phyloP scores from a whole-genome alignment of 345 rosid species.

The Carallia brachiata region DNA sequence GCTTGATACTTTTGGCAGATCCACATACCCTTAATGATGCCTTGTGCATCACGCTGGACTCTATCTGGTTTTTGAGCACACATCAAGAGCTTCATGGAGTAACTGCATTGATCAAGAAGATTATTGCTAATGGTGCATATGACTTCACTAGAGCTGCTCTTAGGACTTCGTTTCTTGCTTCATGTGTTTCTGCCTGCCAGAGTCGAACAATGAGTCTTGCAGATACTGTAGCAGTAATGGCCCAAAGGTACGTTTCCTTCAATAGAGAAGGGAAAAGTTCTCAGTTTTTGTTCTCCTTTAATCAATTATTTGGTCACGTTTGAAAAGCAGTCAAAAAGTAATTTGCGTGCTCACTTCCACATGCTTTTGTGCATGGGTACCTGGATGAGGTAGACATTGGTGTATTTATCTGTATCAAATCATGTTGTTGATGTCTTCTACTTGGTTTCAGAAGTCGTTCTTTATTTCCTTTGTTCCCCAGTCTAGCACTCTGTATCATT shows the following conservation, averaged over 20 bases:
- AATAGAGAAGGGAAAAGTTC: neutral
- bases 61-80: slow-evolving; percentile 87
- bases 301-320: neutral
- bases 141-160: slow-evolving; percentile 96
- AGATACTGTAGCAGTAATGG: slow-evolving; percentile 90
- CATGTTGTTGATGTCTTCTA: neutral
- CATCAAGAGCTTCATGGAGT: slow-evolving; percentile 64
- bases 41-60: slow-evolving; percentile 78
- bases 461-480: too few relatives aligned
- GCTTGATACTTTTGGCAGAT: slow-evolving; percentile 66
- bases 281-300: neutral
- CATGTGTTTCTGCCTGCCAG: slow-evolving; percentile 93
- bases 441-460: neutral
- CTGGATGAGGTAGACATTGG: neutral
- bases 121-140: slow-evolving; percentile 79
- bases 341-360: neutral
- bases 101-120: slow-evolving; percentile 65
- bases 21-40: slow-evolving; percentile 84
- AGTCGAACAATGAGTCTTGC: slow-evolving; percentile 76
- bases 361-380: too few relatives aligned
- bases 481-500: too few relatives aligned
- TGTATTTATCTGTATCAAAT: neutral
- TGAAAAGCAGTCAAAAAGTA: neutral
- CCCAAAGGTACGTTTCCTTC: slow-evolving; percentile 57
- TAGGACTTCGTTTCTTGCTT: slow-evolving; percentile 93